Conservation (phyloP, 257 asterid genomes). For the Gentiana macrophylla region DNA sequence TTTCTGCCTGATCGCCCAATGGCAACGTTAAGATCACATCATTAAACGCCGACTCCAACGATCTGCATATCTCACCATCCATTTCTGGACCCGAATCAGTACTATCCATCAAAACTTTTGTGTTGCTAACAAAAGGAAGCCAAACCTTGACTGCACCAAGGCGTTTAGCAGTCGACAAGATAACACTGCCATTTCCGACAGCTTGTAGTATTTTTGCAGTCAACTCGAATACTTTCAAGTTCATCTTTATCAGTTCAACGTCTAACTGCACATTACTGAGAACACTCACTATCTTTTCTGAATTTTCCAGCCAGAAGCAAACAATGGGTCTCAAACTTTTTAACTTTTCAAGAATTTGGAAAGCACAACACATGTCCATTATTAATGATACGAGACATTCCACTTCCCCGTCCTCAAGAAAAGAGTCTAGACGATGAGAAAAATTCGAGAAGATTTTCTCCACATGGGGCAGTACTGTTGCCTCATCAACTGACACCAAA, state of each 20-base stretch:
- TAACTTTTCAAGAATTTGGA: constrained; percentile 50
- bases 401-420: constrained; percentile 24
- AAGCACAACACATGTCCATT: constrained; percentile 64
- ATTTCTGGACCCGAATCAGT: constrained; percentile 9
- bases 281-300: constrained; percentile 33
- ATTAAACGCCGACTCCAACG: constrained; percentile 66
- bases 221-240: constrained; percentile 50
- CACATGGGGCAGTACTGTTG: constrained; percentile 28
- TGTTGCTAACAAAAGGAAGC: constrained; percentile 49
- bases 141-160: constrained; percentile 46
- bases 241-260: constrained; percentile 17
- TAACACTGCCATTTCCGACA: constrained; percentile 44
- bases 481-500: constrained; percentile 41
- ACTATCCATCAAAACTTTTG: constrained; percentile 38
- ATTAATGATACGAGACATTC: constrained; percentile 29
- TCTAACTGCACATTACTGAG: constrained; percentile 19
- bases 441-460: constrained; percentile 34
- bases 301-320: constrained; percentile 52
- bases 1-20: constrained; percentile 59
- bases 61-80: constrained; percentile 61
- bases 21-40: constrained; percentile 65
- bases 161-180: constrained; percentile 41
- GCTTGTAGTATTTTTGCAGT: constrained; percentile 50
- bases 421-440: constrained; percentile 31
- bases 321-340: constrained; percentile 47